These are phyloP conservation scores for Stylonectria norvegica DNA, from an alignment of 2,329 filamentous ascomycete species.

Conservation along the genomic window DNA sequence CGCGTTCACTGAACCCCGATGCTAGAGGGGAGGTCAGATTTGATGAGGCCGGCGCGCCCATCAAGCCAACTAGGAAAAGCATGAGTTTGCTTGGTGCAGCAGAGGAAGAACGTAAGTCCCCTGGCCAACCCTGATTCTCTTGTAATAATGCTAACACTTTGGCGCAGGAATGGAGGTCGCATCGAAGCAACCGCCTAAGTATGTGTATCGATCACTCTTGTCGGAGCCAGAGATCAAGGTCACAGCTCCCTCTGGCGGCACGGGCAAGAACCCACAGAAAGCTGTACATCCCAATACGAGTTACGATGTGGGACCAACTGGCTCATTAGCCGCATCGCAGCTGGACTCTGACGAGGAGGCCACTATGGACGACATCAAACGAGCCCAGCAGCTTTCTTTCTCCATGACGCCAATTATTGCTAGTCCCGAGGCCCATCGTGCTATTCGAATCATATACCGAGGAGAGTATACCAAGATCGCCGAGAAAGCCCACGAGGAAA, in stretches of 20 bases:
- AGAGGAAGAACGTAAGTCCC: slow-evolving; percentile 70
- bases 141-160: not conserved
- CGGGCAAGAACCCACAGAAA: slow-evolving; percentile 50
- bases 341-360: slow-evolving; percentile 84
- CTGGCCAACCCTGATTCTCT: not conserved
- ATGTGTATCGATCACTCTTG: slow-evolving; percentile 62
- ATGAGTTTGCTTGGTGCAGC: slow-evolving; percentile 68
- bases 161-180: slow-evolving; percentile 50
- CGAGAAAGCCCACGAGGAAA: slow-evolving; percentile 72
- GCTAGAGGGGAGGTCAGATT: slow-evolving; percentile 35
- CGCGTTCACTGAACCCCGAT: slow-evolving; percentile 43
- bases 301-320: slow-evolving; percentile 68
- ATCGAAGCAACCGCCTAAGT: slow-evolving; percentile 43
- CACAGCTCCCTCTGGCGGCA: slow-evolving; percentile 61
- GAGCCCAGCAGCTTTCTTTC: slow-evolving; percentile 80
- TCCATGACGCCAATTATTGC: slow-evolving; percentile 76
- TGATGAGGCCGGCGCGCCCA: slow-evolving; percentile 29
- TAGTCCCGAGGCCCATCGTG: slow-evolving; percentile 72
- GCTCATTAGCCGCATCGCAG: slow-evolving; percentile 53
- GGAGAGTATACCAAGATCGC: slow-evolving; percentile 79
- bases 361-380: slow-evolving; percentile 78
- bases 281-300: slow-evolving; percentile 78
- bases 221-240: slow-evolving; percentile 64
- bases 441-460: slow-evolving; percentile 84
- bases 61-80: slow-evolving; percentile 41